Conservation (phyloP, 345 rosid genomes). For the Geranium brycei region DNA sequence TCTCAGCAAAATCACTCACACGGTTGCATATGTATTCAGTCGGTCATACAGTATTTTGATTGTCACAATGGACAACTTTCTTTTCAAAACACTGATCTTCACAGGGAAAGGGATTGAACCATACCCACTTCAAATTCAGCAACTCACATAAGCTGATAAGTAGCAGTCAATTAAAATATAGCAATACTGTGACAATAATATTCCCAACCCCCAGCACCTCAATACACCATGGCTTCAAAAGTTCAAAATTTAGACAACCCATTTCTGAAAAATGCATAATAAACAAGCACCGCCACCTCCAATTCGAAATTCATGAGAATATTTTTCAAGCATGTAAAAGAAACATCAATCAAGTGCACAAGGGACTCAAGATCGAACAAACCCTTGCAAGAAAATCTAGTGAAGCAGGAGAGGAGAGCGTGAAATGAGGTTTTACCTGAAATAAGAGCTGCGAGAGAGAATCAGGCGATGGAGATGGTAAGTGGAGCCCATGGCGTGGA, state of each 20-base stretch:
- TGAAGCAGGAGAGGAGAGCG: not conserved
- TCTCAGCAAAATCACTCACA: not conserved
- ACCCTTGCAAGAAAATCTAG: not conserved
- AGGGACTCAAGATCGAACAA: not conserved
- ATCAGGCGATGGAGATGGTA: constrained; percentile 86
- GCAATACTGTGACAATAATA: too few relatives aligned
- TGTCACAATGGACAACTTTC: not conserved
- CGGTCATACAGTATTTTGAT: not conserved
- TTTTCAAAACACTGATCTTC: not conserved
- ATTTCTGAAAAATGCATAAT: too few relatives aligned
- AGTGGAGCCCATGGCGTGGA: constrained; percentile 74
- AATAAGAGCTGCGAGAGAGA: constrained; percentile 86
- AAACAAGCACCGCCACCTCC: not conserved
- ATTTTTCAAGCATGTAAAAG: not conserved
- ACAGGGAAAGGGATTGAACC: not conserved
- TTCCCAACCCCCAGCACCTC: too few relatives aligned
- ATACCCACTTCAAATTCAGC: too few relatives aligned
- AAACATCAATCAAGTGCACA: not conserved
- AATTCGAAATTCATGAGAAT: not conserved
- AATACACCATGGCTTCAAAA: too few relatives aligned
- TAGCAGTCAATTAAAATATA: too few relatives aligned
- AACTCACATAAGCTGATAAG: not conserved
- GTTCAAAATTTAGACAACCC: not conserved
- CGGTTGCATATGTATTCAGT: not conserved
- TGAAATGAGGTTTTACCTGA: constrained; percentile 38